Conservation (phyloP, 441 rosid genomes). For the Viola pubescens region DNA sequence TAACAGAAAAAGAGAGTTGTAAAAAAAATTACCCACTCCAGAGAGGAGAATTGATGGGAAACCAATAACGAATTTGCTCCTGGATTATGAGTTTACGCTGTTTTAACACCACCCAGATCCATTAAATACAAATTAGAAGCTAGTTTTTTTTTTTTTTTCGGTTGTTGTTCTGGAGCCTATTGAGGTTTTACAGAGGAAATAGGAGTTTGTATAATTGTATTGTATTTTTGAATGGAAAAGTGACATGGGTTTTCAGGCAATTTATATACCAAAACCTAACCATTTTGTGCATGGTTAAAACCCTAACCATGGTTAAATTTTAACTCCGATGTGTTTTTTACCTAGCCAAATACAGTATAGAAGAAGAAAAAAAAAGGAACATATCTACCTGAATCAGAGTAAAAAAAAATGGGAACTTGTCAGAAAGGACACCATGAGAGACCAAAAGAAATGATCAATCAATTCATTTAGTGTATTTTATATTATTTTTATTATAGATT, state of each 20-base stretch:
- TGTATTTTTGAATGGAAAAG: neutral
- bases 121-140: neutral
- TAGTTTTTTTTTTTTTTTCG: neutral
- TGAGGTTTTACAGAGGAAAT: slow-evolving; percentile 8
- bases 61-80: slow-evolving; percentile 22
- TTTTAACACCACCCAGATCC: slow-evolving; percentile 10
- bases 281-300: slow-evolving; percentile 16
- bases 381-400: too few species aligned
- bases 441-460: too few species aligned
- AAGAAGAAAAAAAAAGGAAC: neutral
- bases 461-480: too few species aligned
- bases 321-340: slow-evolving; percentile 18
- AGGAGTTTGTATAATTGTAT: neutral
- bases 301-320: slow-evolving; percentile 25
- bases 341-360: slow-evolving; percentile 16
- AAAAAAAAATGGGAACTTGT: neutral
- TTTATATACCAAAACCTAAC: slow-evolving; percentile 11
- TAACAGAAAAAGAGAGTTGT: neutral
- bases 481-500: too few species aligned
- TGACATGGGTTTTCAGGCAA: slow-evolving; percentile 5
- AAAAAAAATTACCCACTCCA: slow-evolving; percentile 21
- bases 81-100: slow-evolving; percentile 16
- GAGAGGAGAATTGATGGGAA: slow-evolving; percentile 20
- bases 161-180: slow-evolving; percentile 5
- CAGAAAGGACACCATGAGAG: too few species aligned